Conservation (phyloP, 305 asterid species). For the Solanum aculeatissimum region DNA sequence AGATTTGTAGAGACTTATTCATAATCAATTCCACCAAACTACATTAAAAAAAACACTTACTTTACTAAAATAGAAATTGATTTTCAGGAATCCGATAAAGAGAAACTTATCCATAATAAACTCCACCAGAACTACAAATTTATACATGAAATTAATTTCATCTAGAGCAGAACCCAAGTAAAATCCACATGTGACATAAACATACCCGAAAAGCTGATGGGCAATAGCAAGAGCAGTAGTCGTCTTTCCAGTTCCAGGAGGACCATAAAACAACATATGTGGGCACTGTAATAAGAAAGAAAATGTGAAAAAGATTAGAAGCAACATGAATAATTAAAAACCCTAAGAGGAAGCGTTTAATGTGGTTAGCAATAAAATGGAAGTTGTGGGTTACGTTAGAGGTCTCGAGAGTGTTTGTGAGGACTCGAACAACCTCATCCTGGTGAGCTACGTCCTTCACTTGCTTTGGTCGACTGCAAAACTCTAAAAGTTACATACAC, state of each 20-base stretch:
- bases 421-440: constrained; percentile 94
- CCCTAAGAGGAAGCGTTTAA: not conserved
- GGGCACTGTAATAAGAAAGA: constrained; percentile 46
- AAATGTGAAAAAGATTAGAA: not conserved
- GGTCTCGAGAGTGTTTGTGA: constrained; percentile 92
- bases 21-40: not conserved
- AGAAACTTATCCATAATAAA: not conserved
- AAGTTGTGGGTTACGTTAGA: constrained; percentile 38
- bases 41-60: not conserved
- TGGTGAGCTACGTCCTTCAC: constrained; percentile 98
- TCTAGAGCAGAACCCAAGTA: not conserved
- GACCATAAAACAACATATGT: constrained; percentile 94
- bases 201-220: constrained; percentile 88
- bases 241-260: constrained; percentile 97
- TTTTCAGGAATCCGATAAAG: not conserved
- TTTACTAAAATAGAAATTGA: not conserved
- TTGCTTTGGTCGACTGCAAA: constrained; percentile 82
- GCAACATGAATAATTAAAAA: not conserved
- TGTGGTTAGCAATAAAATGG: not conserved
- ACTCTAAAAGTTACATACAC: not conserved
- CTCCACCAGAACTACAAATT: not conserved
- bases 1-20: not conserved
- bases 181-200: not conserved
- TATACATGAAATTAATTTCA: not conserved
- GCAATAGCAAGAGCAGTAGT: constrained; percentile 95